phyloP scores from a whole-genome alignment of 78 protist species.

The Protostelium mycophagum region DNA sequence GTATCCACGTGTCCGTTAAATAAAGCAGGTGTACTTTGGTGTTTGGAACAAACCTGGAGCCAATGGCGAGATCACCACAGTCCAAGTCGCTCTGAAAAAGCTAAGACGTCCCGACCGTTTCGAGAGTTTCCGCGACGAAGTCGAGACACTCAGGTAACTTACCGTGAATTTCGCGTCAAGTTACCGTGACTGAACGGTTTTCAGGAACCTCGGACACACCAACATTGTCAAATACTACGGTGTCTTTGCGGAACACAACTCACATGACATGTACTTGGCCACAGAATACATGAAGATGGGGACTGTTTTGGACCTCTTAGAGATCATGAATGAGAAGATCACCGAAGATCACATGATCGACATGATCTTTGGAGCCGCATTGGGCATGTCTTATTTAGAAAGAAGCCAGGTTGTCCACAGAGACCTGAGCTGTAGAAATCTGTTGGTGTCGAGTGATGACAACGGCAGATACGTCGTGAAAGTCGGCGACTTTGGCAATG shows the following conservation, averaged over 20 bases:
- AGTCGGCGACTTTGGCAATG: neutral
- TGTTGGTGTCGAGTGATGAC: neutral
- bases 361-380: neutral
- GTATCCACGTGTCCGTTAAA: neutral
- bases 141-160: neutral
- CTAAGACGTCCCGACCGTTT: neutral
- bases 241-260: neutral
- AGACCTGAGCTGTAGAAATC: neutral
- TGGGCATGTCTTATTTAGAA: neutral
- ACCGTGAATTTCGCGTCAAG: neutral
- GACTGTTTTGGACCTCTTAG: neutral
- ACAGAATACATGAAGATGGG: neutral
- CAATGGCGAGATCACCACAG: neutral
- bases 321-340: neutral
- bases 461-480: neutral
- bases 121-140: neutral
- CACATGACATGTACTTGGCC: neutral
- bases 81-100: neutral
- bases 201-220: neutral
- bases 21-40: neutral
- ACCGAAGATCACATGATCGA: neutral
- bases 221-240: neutral
- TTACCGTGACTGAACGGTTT: neutral
- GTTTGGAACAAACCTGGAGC: neutral
- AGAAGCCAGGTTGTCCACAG: neutral